Percentiles rank a stretch among this genome's conserved stretches.
phyloP scores from a whole-genome alignment of 1,284 basidiomycete genomes.

The Sporisorium graminicola region DNA sequence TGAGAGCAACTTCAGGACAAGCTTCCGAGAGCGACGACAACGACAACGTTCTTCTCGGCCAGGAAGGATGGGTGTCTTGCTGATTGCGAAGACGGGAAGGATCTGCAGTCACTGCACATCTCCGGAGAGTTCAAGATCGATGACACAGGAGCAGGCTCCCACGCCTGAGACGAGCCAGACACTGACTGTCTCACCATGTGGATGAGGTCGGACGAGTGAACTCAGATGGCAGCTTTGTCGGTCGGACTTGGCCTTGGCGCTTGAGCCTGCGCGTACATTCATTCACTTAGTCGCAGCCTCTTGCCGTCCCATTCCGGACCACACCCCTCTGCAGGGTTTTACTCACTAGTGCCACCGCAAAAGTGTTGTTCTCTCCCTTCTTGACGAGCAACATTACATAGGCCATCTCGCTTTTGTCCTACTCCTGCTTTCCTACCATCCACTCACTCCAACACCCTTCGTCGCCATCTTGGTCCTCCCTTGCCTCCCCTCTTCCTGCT shows the following conservation, averaged over 20 bases:
- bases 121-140: neutral
- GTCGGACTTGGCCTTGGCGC: neutral
- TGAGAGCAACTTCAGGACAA: too few relatives aligned
- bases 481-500: neutral
- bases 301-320: too few relatives aligned
- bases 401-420: neutral
- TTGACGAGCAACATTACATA: neutral
- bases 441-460: neutral
- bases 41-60: too few relatives aligned
- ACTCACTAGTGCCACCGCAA: neutral
- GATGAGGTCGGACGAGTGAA: neutral
- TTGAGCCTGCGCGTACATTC: neutral
- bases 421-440: neutral
- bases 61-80: too few relatives aligned
- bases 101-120: neutral
- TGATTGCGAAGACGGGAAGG: too few relatives aligned
- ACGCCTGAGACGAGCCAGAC: neutral
- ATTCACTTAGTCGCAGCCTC: too few relatives aligned
- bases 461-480: neutral
- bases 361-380: slow-evolving; percentile 6
- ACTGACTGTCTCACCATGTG: neutral
- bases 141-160: neutral
- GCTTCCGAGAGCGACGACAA: too few relatives aligned
- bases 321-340: neutral
- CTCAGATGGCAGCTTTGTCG: neutral